Base-by-base conservation (phyloP, 805 yeast species). In the Yamadazyma tumulicola region DNA sequence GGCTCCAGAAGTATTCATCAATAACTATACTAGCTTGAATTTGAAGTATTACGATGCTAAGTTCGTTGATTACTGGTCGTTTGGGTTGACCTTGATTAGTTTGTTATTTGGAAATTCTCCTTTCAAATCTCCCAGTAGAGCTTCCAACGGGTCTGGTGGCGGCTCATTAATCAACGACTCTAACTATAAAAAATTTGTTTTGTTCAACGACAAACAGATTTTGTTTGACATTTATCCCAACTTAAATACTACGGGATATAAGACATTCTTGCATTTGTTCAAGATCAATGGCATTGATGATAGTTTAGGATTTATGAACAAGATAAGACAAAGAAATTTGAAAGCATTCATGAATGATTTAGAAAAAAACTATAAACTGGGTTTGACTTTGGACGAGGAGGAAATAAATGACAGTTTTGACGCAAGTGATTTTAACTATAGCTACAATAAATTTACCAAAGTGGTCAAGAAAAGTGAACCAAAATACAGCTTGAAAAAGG, bases 41-140 rank as follows among this genome's bases (percentile, higher is more conserved):
- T 33, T 41, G 10, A 19, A 37, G 12, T 30, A 41, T n/a, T 71
- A 72, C 42, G 72, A 72, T 47, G 57, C 75, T 20, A 59, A 55
- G 37, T 57, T 52, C 29, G 69, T 75, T n/a, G 81, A 75, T 55
- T 59, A 61, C 45, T 75, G 79, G 79, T 72, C 78, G 2, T 52
- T 72, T 39, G 81, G 77, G 3, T 60, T 75, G 34, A 73, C 79
- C 2, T 39, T 75, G 17, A 51, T 75, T 37, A 70, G 70, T 31
- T 57, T 74, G 3, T 56, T 74, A 28, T 75, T 74, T 51, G 78
- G 79, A 13, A 69, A 67, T 24, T 58, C 75, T 32, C 79, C 79
- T 1, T 75, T 75, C 55, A 64, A 70, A 43, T 64, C 68, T 26
- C 41, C 42, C 9, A 37, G 42, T 16, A n/a, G n/a, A n/a, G n/a